Evolutionary conservation across 1,284 basidiomycete species (phyloP).

Genomic region (Sporisorium sorghi): DNA sequence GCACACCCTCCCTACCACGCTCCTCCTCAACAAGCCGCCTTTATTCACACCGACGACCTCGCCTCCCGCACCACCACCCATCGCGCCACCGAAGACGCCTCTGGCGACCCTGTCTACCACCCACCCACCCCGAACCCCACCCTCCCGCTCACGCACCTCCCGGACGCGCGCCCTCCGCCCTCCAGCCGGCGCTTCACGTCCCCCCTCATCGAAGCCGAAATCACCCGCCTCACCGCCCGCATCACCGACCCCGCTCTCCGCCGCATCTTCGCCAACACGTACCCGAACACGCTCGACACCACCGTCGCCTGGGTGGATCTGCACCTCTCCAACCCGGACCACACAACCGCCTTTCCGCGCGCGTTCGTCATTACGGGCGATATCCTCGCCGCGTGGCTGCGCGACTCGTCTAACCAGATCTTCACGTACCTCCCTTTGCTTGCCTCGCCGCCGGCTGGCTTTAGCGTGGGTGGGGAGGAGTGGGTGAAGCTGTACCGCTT

Average conservation of each 20-base stretch:
- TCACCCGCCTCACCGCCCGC: conserved; percentile 29
- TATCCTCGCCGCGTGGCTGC: conserved; percentile 51
- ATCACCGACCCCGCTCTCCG: conserved; percentile 49
- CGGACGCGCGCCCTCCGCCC: conserved; percentile 36
- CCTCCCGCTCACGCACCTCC: conserved; percentile 41
- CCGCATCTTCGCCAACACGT: conserved; percentile 49
- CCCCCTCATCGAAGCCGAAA: conserved; percentile 49
- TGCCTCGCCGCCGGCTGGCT: conserved; percentile 21
- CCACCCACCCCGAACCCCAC: conserved; percentile 28
- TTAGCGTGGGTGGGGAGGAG: conserved; percentile 29
- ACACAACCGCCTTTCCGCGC: conserved; percentile 41
- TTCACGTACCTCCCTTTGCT: conserved; percentile 48
- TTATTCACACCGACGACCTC: conserved; percentile 5
- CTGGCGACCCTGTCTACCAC: conserved; percentile 37
- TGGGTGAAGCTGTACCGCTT: conserved; percentile 55
- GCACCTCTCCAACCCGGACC: conserved; percentile 36
- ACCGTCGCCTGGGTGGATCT: conserved; percentile 55
- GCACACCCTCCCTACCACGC: not conserved
- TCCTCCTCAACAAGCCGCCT: conserved; percentile 12
- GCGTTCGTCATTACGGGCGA: conserved; percentile 58
- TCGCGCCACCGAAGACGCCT: conserved; percentile 42
- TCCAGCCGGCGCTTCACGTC: conserved; percentile 38
- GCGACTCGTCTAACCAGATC: conserved; percentile 53
- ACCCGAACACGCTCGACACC: conserved; percentile 55
- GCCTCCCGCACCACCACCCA: conserved; percentile 27